Percentiles rank a stretch among this genome's conserved stretches.
These are phyloP conservation scores for Talaromyces rugulosus DNA, from an alignment of 2,329 filamentous ascomycete genomes.

Conservation along the genomic window DNA sequence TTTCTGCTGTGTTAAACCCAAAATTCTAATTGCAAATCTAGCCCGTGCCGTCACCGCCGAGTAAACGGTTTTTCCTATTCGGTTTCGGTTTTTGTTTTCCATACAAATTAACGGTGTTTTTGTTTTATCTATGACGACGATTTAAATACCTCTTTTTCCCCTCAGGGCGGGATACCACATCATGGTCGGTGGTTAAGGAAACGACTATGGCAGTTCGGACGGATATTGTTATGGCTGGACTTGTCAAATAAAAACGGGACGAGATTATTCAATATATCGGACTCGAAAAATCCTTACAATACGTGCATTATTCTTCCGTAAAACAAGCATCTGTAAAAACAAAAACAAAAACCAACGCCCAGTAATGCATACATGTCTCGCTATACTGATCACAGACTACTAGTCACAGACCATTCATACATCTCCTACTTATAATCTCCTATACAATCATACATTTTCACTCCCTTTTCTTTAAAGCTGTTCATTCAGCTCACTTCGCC, in stretches of 20 bases:
- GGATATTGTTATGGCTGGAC: slow-evolving; percentile 14
- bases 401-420: background rate
- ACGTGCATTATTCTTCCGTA: background rate
- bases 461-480: background rate
- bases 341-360: background rate
- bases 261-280: slow-evolving; percentile 15
- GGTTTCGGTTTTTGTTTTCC: slow-evolving; percentile 25
- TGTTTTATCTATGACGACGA: slow-evolving; percentile 2
- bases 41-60: slow-evolving; percentile 43
- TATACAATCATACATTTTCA: background rate
- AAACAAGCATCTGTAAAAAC: background rate
- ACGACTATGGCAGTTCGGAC: background rate
- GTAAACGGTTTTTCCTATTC: slow-evolving; percentile 26
- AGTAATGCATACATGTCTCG: background rate
- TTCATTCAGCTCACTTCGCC: slow-evolving; percentile 23
- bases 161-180: slow-evolving; percentile 27
- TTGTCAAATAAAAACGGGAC: slow-evolving; percentile 28
- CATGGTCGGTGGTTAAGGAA: slow-evolving; percentile 28
- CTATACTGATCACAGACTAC: background rate
- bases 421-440: background rate
- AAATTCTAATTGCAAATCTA: slow-evolving; percentile 18
- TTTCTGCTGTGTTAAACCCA: background rate
- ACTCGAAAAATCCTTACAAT: slow-evolving; percentile 6
- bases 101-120: slow-evolving; percentile 29
- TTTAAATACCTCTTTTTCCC: slow-evolving; percentile 33